Evolutionary conservation across 257 asterid species (phyloP).

Genomic region (Salvia rosmarinus): DNA sequence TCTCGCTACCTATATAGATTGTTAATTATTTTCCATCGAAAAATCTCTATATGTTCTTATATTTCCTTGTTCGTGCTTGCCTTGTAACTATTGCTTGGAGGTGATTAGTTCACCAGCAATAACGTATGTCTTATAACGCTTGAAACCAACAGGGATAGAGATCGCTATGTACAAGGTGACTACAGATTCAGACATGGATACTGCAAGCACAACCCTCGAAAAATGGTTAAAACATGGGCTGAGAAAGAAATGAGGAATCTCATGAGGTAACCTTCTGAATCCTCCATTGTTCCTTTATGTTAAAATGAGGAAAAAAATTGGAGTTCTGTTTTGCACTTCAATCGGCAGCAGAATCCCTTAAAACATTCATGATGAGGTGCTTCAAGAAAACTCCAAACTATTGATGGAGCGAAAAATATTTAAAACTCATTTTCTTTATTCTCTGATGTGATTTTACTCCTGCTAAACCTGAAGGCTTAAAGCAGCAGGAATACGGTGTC

Average conservation of each 20-base stretch:
- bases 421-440: not conserved
- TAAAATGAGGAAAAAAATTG: not conserved
- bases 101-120: constrained; percentile 1
- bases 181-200: constrained; percentile 86
- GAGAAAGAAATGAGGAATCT: constrained; percentile 99
- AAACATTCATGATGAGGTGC: not conserved
- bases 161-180: constrained; percentile 96
- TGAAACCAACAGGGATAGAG: constrained; percentile 80
- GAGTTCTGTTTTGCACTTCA: not conserved
- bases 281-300: not conserved
- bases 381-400: not conserved
- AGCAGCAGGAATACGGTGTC: constrained; percentile 95
- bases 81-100: not conserved
- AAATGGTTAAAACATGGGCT: constrained; percentile 99
- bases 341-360: not conserved
- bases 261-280: constrained; percentile 60
- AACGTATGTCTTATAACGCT: constrained; percentile 15
- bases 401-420: not conserved
- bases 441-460: constrained; percentile 28
- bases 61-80: constrained; percentile 13
- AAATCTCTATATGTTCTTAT: not conserved
- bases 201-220: constrained; percentile 95
- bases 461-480: constrained; percentile 60
- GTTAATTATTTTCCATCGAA: not conserved
- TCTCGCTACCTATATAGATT: too few relatives aligned